These are phyloP conservation scores for Tetrapisispora phaffii DNA, from an alignment of 805 yeast genomes.

Conservation along the genomic window DNA sequence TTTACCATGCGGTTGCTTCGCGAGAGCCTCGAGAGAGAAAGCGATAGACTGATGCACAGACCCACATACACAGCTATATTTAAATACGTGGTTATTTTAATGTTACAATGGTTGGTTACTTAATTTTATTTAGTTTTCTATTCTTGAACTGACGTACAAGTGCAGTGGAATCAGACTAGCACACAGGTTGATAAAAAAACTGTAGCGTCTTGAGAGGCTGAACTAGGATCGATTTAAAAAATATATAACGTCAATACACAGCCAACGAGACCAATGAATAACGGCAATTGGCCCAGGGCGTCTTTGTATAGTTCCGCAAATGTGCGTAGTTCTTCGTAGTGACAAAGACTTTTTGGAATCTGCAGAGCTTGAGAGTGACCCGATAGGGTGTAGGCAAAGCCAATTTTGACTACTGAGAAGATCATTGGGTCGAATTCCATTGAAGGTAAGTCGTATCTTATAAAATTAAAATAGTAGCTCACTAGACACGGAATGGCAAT, in stretches of 20 bases:
- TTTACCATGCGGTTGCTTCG: too few species aligned
- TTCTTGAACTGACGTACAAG: too few species aligned
- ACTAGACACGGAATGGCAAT: slow-evolving; percentile 14
- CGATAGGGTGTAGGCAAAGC: slow-evolving; percentile 10
- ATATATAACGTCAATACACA: slow-evolving; percentile 19
- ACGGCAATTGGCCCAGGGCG: slow-evolving; percentile 18
- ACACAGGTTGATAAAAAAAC: too few species aligned
- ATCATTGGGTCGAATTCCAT: slow-evolving; percentile 26
- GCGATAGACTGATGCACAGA: too few species aligned
- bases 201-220: too few species aligned
- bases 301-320: slow-evolving; percentile 2
- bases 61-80: neutral
- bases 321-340: neutral
- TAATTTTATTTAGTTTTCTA: neutral
- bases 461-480: slow-evolving; percentile 24
- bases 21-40: too few species aligned
- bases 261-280: slow-evolving; percentile 15
- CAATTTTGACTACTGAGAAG: slow-evolving; percentile 19
- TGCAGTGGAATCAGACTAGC: too few species aligned
- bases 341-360: neutral
- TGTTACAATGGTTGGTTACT: neutral
- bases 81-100: too few species aligned
- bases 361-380: neutral
- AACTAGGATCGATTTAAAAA: too few species aligned
- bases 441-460: slow-evolving; percentile 20